phyloP scores from a whole-genome alignment of 768 basidiomycete species.

The Gyrodon lividus region DNA sequence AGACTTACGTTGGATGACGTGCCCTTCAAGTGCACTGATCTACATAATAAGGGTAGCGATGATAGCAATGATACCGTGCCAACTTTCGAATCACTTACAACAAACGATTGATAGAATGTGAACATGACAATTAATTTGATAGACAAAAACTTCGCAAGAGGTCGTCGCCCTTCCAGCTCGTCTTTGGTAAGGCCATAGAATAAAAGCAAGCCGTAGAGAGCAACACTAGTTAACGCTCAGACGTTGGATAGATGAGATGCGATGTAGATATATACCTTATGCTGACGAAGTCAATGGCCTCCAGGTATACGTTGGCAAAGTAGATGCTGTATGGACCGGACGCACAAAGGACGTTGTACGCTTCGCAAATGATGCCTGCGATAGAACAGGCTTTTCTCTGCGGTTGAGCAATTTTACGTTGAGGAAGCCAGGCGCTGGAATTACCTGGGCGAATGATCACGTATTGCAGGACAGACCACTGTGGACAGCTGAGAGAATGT shows the following conservation, averaged over 20 bases:
- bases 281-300: conserved; percentile 73
- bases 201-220: conserved; percentile 80
- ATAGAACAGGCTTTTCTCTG: conserved; percentile 44
- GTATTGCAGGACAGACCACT: conserved; percentile 92
- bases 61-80: neutral
- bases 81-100: conserved; percentile 43
- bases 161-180: conserved; percentile 73
- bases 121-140: conserved; percentile 89
- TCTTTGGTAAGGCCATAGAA: conserved; percentile 82
- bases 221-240: conserved; percentile 49
- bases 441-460: conserved; percentile 65
- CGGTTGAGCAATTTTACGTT: conserved; percentile 5
- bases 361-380: conserved; percentile 76
- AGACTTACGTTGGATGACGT: conserved; percentile 61
- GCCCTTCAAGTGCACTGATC: conserved; percentile 65
- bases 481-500: neutral
- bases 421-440: neutral
- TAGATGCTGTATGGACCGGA: conserved; percentile 55
- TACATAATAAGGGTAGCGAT: conserved; percentile 27
- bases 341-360: conserved; percentile 66
- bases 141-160: conserved; percentile 79
- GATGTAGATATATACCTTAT: conserved; percentile 55
- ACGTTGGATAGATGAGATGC: neutral
- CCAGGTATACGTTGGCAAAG: conserved; percentile 70
- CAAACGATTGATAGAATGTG: conserved; percentile 83